A percentile compares a stretch with the other conserved stretches of the same genome.
Evolutionary conservation across 805 yeast genomes (phyloP).

Genomic region (Saccharomyces eubayanus): DNA sequence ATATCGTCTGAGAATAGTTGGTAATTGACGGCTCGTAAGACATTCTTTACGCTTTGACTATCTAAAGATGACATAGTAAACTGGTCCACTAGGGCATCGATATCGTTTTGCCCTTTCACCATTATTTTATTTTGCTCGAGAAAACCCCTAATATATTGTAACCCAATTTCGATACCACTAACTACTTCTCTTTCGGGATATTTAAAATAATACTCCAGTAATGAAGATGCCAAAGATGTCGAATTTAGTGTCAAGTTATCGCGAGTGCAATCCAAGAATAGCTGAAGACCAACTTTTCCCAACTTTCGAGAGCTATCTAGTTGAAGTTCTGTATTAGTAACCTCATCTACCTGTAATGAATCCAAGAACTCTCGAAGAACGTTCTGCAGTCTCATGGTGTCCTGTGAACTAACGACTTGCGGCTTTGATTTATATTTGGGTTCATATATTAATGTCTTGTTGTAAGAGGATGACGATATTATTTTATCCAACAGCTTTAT

Average conservation of each 20-base stretch:
- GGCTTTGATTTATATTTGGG: conserved; percentile 20
- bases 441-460: conserved; percentile 17
- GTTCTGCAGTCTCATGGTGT: conserved; percentile 12
- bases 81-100: conserved; percentile 16
- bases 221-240: conserved; percentile 11
- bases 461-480: conserved; percentile 15
- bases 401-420: conserved; percentile 16
- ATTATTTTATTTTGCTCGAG: conserved; percentile 11
- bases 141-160: conserved; percentile 10
- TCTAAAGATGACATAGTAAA: conserved; percentile 9
- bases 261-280: conserved; percentile 18
- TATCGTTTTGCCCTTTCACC: conserved; percentile 7
- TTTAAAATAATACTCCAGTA: conserved; percentile 14
- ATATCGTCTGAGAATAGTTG: conserved; percentile 23
- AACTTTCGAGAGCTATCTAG: conserved; percentile 11
- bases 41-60: conserved; percentile 12
- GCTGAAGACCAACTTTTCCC: conserved; percentile 22
- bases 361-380: conserved; percentile 17
- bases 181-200: conserved; percentile 13
- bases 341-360: conserved; percentile 16
- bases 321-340: conserved; percentile 1
- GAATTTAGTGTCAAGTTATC: conserved; percentile 15
- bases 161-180: conserved; percentile 9
- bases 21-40: conserved; percentile 19
- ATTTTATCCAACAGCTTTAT: conserved; percentile 16